A percentile compares a stretch with the other conserved stretches of the same genome.
These are phyloP conservation scores for Solanum ahanhuiri DNA, from an alignment of 257 asterid species.

Conservation along the genomic window DNA sequence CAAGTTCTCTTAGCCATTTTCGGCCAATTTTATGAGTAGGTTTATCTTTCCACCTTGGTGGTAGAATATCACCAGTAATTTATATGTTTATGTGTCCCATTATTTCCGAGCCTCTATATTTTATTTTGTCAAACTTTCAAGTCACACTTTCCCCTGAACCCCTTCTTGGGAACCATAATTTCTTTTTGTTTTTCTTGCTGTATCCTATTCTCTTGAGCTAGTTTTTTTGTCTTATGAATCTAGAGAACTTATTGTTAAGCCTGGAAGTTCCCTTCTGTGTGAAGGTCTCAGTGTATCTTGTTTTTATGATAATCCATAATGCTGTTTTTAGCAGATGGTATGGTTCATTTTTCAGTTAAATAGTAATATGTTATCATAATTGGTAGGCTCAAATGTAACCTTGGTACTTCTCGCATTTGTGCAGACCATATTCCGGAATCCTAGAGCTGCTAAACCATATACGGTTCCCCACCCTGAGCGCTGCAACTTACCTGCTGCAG, in stretches of 20 bases:
- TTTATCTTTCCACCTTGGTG: neutral
- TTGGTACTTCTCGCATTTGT: neutral
- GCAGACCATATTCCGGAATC: slow-evolving; percentile 98
- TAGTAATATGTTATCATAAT: neutral
- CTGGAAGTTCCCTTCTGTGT: neutral
- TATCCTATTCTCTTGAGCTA: neutral
- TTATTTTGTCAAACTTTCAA: neutral
- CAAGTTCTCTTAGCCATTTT: neutral
- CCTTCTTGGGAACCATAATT: neutral
- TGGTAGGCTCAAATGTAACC: neutral
- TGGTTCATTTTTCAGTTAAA: neutral
- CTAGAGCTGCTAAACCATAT: slow-evolving; percentile 71
- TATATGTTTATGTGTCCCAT: neutral
- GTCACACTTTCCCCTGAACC: neutral
- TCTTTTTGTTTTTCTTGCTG: neutral
- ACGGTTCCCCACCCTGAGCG: slow-evolving; percentile 77
- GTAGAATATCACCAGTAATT: neutral
- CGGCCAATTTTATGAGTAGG: neutral
- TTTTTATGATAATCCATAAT: neutral
- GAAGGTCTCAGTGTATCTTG: neutral
- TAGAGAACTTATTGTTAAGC: neutral
- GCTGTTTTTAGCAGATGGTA: neutral
- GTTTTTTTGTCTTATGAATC: neutral
- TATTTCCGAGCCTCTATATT: neutral
- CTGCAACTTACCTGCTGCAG: slow-evolving; percentile 98